A percentile compares a stretch with the other conserved stretches of the same genome.
These are phyloP conservation scores for Ceratonia siliqua DNA, from an alignment of 306 rosid genomes.

Conservation along the genomic window DNA sequence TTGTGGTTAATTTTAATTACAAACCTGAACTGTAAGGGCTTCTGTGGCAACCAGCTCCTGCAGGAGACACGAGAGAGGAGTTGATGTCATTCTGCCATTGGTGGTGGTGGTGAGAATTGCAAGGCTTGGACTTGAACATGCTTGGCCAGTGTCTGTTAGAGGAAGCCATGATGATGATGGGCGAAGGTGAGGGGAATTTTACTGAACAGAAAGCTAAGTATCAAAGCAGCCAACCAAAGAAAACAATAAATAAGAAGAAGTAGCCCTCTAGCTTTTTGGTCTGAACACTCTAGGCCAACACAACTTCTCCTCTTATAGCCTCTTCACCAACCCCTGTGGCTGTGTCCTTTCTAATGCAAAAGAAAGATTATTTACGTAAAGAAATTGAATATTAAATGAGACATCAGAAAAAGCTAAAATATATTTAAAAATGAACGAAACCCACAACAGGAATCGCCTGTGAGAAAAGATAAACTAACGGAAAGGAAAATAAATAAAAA, in stretches of 20 bases:
- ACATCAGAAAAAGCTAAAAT: background rate
- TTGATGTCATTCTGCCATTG: constrained; percentile 92
- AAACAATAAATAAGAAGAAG: constrained; percentile 26
- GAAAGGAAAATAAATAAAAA: constrained; percentile 49
- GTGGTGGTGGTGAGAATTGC: constrained; percentile 71
- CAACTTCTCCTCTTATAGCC: constrained; percentile 66
- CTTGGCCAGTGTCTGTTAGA: constrained; percentile 99
- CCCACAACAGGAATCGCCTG: constrained; percentile 82
- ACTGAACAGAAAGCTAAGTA: constrained; percentile 33
- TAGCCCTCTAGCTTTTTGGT: constrained; percentile 45
- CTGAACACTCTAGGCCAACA: constrained; percentile 29
- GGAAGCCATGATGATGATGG: constrained; percentile 74
- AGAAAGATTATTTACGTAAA: background rate
- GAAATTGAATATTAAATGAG: constrained; percentile 8
- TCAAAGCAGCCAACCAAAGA: constrained; percentile 43
- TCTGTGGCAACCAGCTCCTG: constrained; percentile 61
- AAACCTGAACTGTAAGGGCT: constrained; percentile 66
- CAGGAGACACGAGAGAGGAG: constrained; percentile 55
- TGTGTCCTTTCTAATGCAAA: constrained; percentile 16
- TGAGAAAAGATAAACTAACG: constrained; percentile 48
- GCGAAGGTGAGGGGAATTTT: background rate
- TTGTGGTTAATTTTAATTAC: constrained; percentile 1
- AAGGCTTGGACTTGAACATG: constrained; percentile 95
- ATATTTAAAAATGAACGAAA: constrained; percentile 40
- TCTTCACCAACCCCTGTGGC: constrained; percentile 54